These are phyloP conservation scores for Tulasnella sp. DNA, from an alignment of 768 basidiomycete genomes.

Conservation along the genomic window DNA sequence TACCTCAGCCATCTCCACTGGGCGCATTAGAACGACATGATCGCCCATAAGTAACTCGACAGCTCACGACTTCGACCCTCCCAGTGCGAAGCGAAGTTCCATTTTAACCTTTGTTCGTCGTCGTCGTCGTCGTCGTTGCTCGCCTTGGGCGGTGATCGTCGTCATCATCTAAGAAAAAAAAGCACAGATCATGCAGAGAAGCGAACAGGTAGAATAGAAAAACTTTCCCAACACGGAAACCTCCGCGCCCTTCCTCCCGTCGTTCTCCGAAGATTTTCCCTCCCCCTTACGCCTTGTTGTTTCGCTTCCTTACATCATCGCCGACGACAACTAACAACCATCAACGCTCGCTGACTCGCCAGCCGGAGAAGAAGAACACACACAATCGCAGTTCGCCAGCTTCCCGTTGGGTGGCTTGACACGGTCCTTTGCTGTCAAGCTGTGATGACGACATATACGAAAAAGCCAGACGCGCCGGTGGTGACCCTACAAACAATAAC, in stretches of 20 bases:
- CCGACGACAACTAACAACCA: not conserved
- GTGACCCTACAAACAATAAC: not conserved
- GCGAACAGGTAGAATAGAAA: not conserved
- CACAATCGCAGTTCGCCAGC: not conserved
- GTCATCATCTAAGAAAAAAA: not conserved
- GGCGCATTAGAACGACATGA: not conserved
- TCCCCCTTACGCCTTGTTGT: not conserved
- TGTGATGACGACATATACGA: not conserved
- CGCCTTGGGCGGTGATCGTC: not conserved
- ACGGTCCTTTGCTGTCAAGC: not conserved
- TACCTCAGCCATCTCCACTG: not conserved
- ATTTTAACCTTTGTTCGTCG: not conserved
- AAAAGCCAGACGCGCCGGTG: not conserved
- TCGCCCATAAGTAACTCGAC: not conserved
- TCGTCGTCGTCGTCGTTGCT: not conserved
- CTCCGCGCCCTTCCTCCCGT: not conserved
- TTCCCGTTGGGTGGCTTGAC: not conserved
- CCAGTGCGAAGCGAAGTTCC: not conserved
- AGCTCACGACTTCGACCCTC: too few species aligned
- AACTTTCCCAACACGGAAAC: not conserved
- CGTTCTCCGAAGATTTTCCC: not conserved
- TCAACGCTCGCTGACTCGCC: not conserved
- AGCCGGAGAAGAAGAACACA: too few species aligned
- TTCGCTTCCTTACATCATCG: not conserved
- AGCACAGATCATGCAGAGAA: not conserved